Evolutionary conservation across 106 monocot genomes (phyloP).

Genomic region (Platanthera guangdongensis): DNA sequence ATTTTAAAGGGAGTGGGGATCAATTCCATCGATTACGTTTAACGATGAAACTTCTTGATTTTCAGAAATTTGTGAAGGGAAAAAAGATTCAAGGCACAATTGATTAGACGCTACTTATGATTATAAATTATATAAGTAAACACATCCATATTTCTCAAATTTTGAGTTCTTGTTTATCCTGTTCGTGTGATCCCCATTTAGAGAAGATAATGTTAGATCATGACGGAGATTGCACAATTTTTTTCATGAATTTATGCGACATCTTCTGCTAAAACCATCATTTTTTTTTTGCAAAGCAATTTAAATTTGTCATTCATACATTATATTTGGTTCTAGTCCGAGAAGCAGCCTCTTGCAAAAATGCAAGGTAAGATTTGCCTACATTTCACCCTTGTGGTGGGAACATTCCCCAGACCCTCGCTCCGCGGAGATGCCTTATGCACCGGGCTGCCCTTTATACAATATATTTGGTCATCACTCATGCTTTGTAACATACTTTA

Average conservation of each 20-base stretch:
- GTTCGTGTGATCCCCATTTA: too few relatives aligned
- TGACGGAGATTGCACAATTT: too few relatives aligned
- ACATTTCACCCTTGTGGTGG: too few relatives aligned
- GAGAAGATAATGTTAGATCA: too few relatives aligned
- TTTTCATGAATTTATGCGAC: not conserved
- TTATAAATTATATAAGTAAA: not conserved
- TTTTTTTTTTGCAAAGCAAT: not conserved
- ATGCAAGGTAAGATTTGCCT: too few relatives aligned
- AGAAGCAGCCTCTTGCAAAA: too few relatives aligned
- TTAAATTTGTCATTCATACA: not conserved
- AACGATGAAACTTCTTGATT: conserved; percentile 86
- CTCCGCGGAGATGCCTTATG: too few relatives aligned
- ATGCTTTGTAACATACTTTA: not conserved
- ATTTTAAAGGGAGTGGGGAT: conserved; percentile 63
- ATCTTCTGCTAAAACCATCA: not conserved
- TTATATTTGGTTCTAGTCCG: too few relatives aligned
- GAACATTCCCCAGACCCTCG: too few relatives aligned
- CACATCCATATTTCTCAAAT: not conserved
- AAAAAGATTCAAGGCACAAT: not conserved
- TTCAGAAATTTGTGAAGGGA: conserved; percentile 80
- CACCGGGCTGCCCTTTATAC: too few relatives aligned
- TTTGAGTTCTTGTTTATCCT: not conserved
- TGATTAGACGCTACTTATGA: not conserved
- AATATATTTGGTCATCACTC: not conserved
- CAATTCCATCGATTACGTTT: conserved; percentile 44